Percentiles rank a stretch among this genome's conserved stretches.
phyloP scores from a whole-genome alignment of 1,284 basidiomycete species.

The Rhodotorula sp. region DNA sequence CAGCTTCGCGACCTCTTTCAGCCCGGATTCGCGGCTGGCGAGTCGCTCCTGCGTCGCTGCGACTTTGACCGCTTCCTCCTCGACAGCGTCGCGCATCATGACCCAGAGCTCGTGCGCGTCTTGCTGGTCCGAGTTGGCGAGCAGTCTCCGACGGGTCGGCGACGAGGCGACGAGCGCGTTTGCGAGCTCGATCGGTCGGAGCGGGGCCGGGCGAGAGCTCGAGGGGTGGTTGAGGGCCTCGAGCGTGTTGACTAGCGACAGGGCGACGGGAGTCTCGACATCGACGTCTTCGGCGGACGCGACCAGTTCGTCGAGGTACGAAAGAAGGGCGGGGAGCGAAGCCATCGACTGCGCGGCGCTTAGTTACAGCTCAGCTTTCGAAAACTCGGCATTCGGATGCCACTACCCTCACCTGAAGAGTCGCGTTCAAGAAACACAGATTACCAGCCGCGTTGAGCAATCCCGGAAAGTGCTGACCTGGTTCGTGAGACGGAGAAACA shows the following conservation, averaged over 20 bases:
- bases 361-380: too few relatives aligned
- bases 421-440: slow-evolving; percentile 93
- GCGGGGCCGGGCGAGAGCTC: slow-evolving; percentile 57
- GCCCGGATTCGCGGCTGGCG: background rate
- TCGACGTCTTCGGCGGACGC: slow-evolving; percentile 17
- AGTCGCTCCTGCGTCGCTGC: slow-evolving; percentile 39
- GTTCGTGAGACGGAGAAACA: background rate
- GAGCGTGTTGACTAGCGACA: slow-evolving; percentile 57
- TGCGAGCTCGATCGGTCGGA: slow-evolving; percentile 71
- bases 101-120: slow-evolving; percentile 96
- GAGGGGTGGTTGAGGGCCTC: slow-evolving; percentile 30
- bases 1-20: slow-evolving; percentile 7
- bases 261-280: slow-evolving; percentile 76
- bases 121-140: slow-evolving; percentile 84
- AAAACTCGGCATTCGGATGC: too few relatives aligned
- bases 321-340: slow-evolving; percentile 59
- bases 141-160: slow-evolving; percentile 59
- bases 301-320: slow-evolving; percentile 22
- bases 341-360: slow-evolving; percentile 21
- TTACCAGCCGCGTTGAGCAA: slow-evolving; percentile 91
- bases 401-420: slow-evolving; percentile 66
- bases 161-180: slow-evolving; percentile 62
- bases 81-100: slow-evolving; percentile 79
- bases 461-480: slow-evolving; percentile 66
- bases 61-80: slow-evolving; percentile 68